Evolutionary conservation across 495 filamentous ascomycete species (phyloP).

Genomic region (Neurospora sp.): DNA sequence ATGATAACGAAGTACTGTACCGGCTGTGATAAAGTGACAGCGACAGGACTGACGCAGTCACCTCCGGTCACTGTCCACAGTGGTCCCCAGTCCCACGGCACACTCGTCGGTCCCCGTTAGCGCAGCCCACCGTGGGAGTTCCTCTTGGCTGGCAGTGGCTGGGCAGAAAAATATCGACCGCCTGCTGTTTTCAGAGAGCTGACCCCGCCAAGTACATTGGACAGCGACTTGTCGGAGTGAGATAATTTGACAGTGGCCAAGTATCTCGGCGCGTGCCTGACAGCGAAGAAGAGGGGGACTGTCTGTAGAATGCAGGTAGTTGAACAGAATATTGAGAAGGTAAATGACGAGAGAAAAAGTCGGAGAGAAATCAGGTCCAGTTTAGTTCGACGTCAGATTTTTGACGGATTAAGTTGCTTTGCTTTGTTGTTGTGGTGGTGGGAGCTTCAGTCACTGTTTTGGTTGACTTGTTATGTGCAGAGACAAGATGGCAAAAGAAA

Average conservation of each 20-base stretch:
- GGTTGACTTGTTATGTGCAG: not conserved
- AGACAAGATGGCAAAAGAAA: not conserved
- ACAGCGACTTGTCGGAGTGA: not conserved
- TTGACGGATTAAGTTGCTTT: not conserved
- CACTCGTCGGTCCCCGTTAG: not conserved
- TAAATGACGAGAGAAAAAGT: not conserved
- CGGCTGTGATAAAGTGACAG: not conserved
- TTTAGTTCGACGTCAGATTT: not conserved
- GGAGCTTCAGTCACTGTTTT: not conserved
- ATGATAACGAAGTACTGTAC: not conserved
- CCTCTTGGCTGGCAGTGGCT: constrained; percentile 1
- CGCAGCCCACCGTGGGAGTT: not conserved
- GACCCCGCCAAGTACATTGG: constrained; percentile 6
- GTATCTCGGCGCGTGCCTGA: not conserved
- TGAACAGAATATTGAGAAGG: not conserved
- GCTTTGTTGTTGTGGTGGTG: not conserved
- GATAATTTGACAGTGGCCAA: constrained; percentile 12
- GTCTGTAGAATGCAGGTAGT: not conserved
- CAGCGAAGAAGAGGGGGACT: not conserved
- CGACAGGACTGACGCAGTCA: not conserved
- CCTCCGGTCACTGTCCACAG: not conserved
- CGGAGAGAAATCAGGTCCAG: not conserved
- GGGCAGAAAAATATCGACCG: constrained; percentile 17
- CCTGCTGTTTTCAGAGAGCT: constrained; percentile 17
- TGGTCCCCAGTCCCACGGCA: not conserved